Evolutionary conservation across 371 early-diverging fungal genomes (phyloP), one percentile per base, ranked within the genome.

Genomic region (Actinomortierella ambigua): DNA sequence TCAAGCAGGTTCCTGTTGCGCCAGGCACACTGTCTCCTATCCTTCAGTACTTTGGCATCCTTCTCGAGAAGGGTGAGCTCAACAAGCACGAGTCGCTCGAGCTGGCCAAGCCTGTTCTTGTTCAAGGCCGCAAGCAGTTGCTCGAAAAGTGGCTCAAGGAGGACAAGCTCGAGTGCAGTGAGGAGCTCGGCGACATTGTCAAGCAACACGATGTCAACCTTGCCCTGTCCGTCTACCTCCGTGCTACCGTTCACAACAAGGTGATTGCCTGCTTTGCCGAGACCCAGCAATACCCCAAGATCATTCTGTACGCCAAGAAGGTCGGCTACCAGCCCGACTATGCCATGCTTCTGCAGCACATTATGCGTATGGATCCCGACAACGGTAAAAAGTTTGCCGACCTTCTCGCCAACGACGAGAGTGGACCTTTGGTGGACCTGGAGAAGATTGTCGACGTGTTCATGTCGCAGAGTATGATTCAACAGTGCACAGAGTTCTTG

Each of bases 131-230:
- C 59, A 96, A 96, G 73, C 91, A 95, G 61, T 77, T 98, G 55
- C 80, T 98, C 15, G 97, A 98, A 65, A 98, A 96, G 75, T 98
- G 98, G 98, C 85, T 98, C 55, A 97, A 98, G 81, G 98, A 98
- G 75, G 97, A 98, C 75, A 98, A 98, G 77, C 83, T 98, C 7
- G 91, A 93, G 65, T 97, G 98, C 81, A 95, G 93, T 77, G 98
- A 98, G 75, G 98, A 98, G 67, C 84, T 98, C 20, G 99, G 99
- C 65, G 99, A 98, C 69, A 89, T 96, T 73, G 97, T 98, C 57
- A 94, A 94, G 80, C 93, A 89, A 59, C 87, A 90, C 57, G 99
- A 98, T 69, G 73, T 85, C 34, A 90, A 90, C n/a, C 80, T 98
- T 56, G 98, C 98, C 0, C 83, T 98, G 27, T 94, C 96, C 15